Conservation (phyloP, 2,329 filamentous ascomycete genomes). For the Cercospora sojina region DNA sequence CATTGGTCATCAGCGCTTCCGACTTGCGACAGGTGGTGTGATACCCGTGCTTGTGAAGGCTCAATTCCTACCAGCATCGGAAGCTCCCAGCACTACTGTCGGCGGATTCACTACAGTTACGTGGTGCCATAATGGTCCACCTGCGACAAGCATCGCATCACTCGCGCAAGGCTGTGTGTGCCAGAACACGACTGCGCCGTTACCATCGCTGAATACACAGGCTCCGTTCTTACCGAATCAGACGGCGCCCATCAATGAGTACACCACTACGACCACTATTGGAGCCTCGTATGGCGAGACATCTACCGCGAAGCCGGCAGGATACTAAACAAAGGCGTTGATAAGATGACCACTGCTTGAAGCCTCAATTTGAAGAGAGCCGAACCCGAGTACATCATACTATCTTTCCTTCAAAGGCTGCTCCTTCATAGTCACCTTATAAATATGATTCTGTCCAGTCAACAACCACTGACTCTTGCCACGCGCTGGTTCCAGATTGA, state of each 20-base stretch:
- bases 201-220: constrained; percentile 24
- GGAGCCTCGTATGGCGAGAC: neutral
- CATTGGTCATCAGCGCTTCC: constrained; percentile 61
- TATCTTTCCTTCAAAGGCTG: neutral
- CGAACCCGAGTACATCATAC: neutral
- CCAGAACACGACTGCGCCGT: constrained; percentile 19
- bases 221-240: constrained; percentile 22
- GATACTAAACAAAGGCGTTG: neutral
- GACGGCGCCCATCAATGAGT: constrained; percentile 28
- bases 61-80: constrained; percentile 43
- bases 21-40: constrained; percentile 64
- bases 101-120: constrained; percentile 37
- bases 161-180: constrained; percentile 37
- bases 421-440: constrained; percentile 28
- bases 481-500: constrained; percentile 26
- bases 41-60: constrained; percentile 67
- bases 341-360: neutral
- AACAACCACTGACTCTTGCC: constrained; percentile 26
- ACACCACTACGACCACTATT: constrained; percentile 23
- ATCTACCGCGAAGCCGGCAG: neutral
- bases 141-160: constrained; percentile 33
- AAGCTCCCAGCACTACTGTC: constrained; percentile 36
- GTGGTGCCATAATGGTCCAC: constrained; percentile 38
- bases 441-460: constrained; percentile 26
- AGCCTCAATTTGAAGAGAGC: neutral